Conservation (phyloP, 2,329 filamentous ascomycete species). For the Penicillium sp. region DNA sequence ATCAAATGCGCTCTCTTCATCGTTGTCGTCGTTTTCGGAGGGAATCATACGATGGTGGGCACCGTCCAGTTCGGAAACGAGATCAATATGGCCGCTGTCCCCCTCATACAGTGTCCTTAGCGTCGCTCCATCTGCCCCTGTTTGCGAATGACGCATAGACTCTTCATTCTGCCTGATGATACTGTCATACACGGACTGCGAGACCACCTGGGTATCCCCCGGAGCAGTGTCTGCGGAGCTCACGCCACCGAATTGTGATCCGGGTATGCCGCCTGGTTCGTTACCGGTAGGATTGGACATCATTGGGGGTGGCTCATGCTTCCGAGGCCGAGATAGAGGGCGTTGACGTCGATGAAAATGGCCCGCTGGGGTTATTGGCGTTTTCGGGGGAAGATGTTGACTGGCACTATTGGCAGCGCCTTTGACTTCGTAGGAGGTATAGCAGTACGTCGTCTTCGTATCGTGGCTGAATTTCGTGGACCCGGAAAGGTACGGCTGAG, state of each 20-base stretch:
- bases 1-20: conserved; percentile 34
- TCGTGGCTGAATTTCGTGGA: conserved; percentile 10
- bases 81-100: conserved; percentile 44
- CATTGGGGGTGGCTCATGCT: conserved; percentile 22
- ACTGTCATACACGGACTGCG: conserved; percentile 44
- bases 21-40: conserved; percentile 51
- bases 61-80: conserved; percentile 39
- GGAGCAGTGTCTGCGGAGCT: conserved; percentile 33
- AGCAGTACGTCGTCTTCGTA: not conserved
- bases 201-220: conserved; percentile 45
- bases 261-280: conserved; percentile 17
- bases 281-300: conserved; percentile 10
- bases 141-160: conserved; percentile 23
- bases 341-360: conserved; percentile 5
- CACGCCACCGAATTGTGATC: conserved; percentile 31
- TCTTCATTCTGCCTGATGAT: conserved; percentile 39
- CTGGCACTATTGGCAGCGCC: not conserved
- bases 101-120: conserved; percentile 41
- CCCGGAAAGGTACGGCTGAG: conserved; percentile 21
- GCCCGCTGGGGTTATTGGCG: conserved; percentile 11
- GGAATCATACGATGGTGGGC: conserved; percentile 21
- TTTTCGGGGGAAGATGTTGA: conserved; percentile 11
- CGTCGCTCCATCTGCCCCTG: conserved; percentile 33
- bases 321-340: conserved; percentile 6
- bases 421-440: conserved; percentile 2